Base-by-base conservation (phyloP, 169 alveolate genomes). In the Cryptosporidium felis region DNA sequence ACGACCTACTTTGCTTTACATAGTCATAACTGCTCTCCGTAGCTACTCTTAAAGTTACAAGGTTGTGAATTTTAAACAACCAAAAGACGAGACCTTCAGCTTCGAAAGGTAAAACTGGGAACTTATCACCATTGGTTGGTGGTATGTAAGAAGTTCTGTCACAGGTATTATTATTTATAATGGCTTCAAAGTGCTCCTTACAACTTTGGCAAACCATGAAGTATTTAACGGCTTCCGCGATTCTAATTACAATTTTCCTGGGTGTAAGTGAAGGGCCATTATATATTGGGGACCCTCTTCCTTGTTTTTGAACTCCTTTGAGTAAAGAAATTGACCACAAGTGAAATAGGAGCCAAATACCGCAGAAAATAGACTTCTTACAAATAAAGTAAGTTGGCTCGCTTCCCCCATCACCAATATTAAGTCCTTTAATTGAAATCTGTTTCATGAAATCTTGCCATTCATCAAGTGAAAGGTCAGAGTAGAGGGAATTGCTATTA, bases 261-360 rank as follows among this genome's bases (percentile, higher is more conserved):
- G 85, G 85, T 1, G 85, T 74, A 16, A 74, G 53, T 0, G 74
- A 9, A 74, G 85, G 85, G 0, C 85, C 85, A 53, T 53, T 53
- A 47, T 74, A 74, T 18, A 53, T 4, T n/a, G 65, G 65, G 23
- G 32, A 38, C 18, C 74, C 67, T 53, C 36, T 74, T 12, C 65
- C 67, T 40, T 74, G 85, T 0, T 34, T 53, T 40, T 36, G 36
- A 74, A 49, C 85, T 0, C 85, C 85, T 26, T 74, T 32, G 12
- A 74, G 85, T 40, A 74, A 30, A 10, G 85, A 49, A 5, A 74
- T 36, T 1, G 85, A 34, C 85, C 85, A 74, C 14, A 36, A 49
- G 38, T 74, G 85, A 41, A 74, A 74, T 16, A 74, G 51, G n/a
- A 74, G 65, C 85, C 85, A 74, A n/a, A 74, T 36, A 10, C 85